Percentiles rank a stretch among this genome's conserved stretches.
Evolutionary conservation across 1,284 basidiomycete species (phyloP).

Genomic region (Ceraceosorus guamensis): DNA sequence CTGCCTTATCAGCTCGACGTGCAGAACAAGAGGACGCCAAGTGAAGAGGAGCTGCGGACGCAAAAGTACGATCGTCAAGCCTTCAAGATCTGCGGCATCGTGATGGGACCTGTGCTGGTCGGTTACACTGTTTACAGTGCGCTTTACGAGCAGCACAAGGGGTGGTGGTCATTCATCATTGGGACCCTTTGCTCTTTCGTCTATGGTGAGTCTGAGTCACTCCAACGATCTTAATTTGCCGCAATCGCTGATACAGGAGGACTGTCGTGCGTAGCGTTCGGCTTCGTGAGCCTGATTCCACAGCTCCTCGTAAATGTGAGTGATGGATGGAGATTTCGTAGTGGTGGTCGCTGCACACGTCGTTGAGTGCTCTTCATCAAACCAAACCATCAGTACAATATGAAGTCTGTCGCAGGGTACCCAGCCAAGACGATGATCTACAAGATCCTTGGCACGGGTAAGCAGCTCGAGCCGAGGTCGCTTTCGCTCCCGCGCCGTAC

Average conservation of each 20-base stretch:
- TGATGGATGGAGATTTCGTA: no score
- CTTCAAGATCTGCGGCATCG: slow-evolving; percentile 82
- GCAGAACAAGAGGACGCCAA: slow-evolving; percentile 83
- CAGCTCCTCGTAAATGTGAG: no score
- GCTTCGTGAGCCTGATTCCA: slow-evolving; percentile 65
- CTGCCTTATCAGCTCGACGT: slow-evolving; percentile 75
- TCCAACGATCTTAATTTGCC: no score
- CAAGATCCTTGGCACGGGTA: slow-evolving; percentile 82
- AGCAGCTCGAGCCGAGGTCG: no score
- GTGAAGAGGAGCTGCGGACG: slow-evolving; percentile 93
- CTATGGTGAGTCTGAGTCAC: no score
- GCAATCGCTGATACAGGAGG: no score
- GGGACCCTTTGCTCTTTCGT: slow-evolving; percentile 73
- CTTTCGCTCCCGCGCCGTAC: no score
- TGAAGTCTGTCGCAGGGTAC: slow-evolving; percentile 79
- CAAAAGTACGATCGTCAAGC: slow-evolving; percentile 83
- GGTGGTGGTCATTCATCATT: slow-evolving; percentile 93
- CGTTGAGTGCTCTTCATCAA: no score
- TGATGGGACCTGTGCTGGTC: slow-evolving; percentile 73
- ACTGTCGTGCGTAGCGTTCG: no score
- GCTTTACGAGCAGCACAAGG: slow-evolving; percentile 61
- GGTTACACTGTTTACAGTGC: slow-evolving; percentile 80
- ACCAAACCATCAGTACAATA: slow-evolving; percentile 67
- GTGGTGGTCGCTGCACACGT: no score
- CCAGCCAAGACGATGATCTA: slow-evolving; percentile 95